These are phyloP conservation scores for Pseudogymnoascus sp. DNA, from an alignment of 2,329 filamentous ascomycete genomes.

Conservation along the genomic window DNA sequence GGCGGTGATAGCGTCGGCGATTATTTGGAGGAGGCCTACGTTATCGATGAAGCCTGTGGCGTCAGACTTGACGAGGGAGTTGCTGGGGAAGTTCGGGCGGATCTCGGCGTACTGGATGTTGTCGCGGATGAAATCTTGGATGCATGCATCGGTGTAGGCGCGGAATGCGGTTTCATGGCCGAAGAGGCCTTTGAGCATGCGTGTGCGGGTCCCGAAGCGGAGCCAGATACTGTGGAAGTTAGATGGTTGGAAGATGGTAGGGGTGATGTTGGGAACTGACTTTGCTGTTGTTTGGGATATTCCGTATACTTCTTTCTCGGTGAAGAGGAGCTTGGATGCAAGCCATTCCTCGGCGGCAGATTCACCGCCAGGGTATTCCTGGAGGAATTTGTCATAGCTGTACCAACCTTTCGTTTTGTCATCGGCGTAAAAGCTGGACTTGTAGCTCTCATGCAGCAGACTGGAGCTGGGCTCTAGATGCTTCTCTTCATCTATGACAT, in stretches of 20 bases:
- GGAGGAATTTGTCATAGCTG: slow-evolving; percentile 36
- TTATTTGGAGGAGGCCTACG: slow-evolving; percentile 49
- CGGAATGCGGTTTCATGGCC: slow-evolving; percentile 57
- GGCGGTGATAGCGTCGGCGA: slow-evolving; percentile 42
- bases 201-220: slow-evolving; percentile 59
- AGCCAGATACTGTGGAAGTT: slow-evolving; percentile 39
- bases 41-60: slow-evolving; percentile 45
- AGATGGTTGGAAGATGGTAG: slow-evolving; percentile 10
- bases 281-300: slow-evolving; percentile 39
- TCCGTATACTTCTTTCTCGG: slow-evolving; percentile 50
- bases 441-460: slow-evolving; percentile 7
- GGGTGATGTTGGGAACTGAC: slow-evolving; percentile 31
- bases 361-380: slow-evolving; percentile 28
- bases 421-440: neutral
- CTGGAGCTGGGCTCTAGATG: neutral
- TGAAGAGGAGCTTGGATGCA: slow-evolving; percentile 51
- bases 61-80: slow-evolving; percentile 51
- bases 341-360: slow-evolving; percentile 45
- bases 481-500: slow-evolving; percentile 21
- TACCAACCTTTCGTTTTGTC: slow-evolving; percentile 41
- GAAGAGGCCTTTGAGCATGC: slow-evolving; percentile 64
- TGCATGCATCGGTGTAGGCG: slow-evolving; percentile 49
- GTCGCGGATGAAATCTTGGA: slow-evolving; percentile 54
- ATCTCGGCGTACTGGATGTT: slow-evolving; percentile 65
- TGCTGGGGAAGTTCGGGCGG: slow-evolving; percentile 59